Base-by-base conservation (phyloP, 768 basidiomycete genomes). In the Pleurotus sapidus region DNA sequence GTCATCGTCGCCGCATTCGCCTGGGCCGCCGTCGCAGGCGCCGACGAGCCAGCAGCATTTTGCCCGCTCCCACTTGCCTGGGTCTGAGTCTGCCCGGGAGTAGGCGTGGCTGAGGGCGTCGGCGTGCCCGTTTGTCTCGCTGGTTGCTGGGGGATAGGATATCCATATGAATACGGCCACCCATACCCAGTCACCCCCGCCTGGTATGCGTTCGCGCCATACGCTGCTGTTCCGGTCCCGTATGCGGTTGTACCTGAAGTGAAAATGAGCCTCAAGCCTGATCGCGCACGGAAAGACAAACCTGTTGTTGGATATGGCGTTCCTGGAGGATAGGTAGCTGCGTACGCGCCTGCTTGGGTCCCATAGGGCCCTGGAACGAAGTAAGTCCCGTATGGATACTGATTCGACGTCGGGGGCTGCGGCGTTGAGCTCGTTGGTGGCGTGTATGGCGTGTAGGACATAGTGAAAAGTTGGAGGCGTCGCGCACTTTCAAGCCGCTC, bases 91-190 rank as follows among this genome's bases (percentile, higher is more conserved):
- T 9, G 63, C 48, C 4, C 70, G 48, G 39, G 24, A 18, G 60
- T 17, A 24, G 51, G 20, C 24, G 25, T n/a, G 5, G 15, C 30
- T 15, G 38, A 9, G 2, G 51, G 18, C 24, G 38, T 42, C 39
- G 39, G 15, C 6, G 34, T 24, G 37, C n/a, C 51, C 6, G 38
- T 20, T 12, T 18, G 20, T 17, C 25, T 50, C 2, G 37, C 27
- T 62, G 72, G 59, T 47, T 71, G 75, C 57, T 76, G 79, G 20
- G 72, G 74, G 18, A 77, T 76, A 9, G 30, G 30, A 70, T 87
- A 88, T 63, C 77, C 76, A 65, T 88, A 89, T 20, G 83, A 77
- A 68, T 88, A 89, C 1, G 86, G 80, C 87, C 88, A 89, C 34
- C 84, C 85, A 67, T 89, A 89, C 54, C 87, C 78, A 14, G 86